Evolutionary conservation across 2,329 filamentous ascomycete genomes (phyloP).

Genomic region (Sphaerostilbella broomeana): DNA sequence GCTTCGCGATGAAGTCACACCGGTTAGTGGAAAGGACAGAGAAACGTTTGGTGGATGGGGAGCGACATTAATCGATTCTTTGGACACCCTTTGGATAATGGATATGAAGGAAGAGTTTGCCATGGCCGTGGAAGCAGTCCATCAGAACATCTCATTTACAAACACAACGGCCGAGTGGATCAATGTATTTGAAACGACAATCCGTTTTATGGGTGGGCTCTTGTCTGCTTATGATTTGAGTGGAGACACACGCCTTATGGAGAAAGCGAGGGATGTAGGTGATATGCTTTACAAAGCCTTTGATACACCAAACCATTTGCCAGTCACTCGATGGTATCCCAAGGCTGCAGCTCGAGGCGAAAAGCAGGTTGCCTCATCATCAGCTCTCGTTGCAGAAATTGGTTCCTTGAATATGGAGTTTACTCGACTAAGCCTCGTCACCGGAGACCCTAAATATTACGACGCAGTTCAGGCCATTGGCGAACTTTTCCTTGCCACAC

Average conservation of each 20-base stretch:
- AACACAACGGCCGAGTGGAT: conserved; percentile 41
- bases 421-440: conserved; percentile 65
- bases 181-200: conserved; percentile 65
- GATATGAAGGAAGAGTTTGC: conserved; percentile 58
- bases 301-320: conserved; percentile 61
- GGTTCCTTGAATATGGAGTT: conserved; percentile 68
- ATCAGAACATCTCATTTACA: conserved; percentile 53
- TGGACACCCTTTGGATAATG: conserved; percentile 68
- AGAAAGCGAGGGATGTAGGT: conserved; percentile 56
- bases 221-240: conserved; percentile 63
- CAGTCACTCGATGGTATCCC: conserved; percentile 43
- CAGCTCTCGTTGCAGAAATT: conserved; percentile 37
- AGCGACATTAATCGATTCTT: conserved; percentile 57
- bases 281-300: conserved; percentile 60
- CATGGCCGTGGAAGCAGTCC: conserved; percentile 50
- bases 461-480: conserved; percentile 64
- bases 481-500: conserved; percentile 56
- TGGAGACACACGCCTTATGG: conserved; percentile 44
- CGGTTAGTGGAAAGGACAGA: conserved; percentile 43
- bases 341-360: conserved; percentile 29
- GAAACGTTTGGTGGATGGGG: conserved; percentile 61
- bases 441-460: conserved; percentile 65
- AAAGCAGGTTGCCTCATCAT: conserved; percentile 26
- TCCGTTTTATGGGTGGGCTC: conserved; percentile 63
- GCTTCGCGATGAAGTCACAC: conserved; percentile 56